A percentile compares a stretch with the other conserved stretches of the same genome.
Evolutionary conservation across 768 basidiomycete species (phyloP).

Genomic region (Hortiboletus flavorubellus): DNA sequence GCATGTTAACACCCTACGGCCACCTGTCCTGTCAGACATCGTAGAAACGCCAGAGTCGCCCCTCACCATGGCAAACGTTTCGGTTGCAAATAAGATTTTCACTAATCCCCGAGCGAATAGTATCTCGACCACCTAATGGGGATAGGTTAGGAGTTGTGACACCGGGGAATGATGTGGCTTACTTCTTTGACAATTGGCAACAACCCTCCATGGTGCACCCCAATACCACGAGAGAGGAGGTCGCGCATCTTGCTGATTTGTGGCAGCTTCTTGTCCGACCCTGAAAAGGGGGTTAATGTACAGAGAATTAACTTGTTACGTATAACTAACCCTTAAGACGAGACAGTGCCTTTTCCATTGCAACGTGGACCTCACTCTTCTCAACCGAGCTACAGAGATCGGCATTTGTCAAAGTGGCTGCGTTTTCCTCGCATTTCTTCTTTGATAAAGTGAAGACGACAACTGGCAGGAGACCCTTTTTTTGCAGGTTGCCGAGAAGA

Average conservation of each 20-base stretch:
- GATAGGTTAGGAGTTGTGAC: conserved; percentile 7
- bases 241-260: conserved; percentile 91
- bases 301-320: not conserved
- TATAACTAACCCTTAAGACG: conserved; percentile 73
- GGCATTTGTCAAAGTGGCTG: conserved; percentile 78
- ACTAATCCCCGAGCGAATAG: conserved; percentile 94
- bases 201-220: conserved; percentile 95
- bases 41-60: not conserved
- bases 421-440: conserved; percentile 96
- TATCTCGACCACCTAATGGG: conserved; percentile 82
- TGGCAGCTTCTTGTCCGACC: conserved; percentile 87
- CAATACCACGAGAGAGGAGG: conserved; percentile 87
- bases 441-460: conserved; percentile 98
- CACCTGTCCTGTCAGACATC: conserved; percentile 9
- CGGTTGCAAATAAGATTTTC: conserved; percentile 95
- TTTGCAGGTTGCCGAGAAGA: conserved; percentile 80
- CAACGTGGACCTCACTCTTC: conserved; percentile 96
- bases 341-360: conserved; percentile 87
- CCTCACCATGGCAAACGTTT: conserved; percentile 96
- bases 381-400: conserved; percentile 88
- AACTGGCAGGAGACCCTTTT: conserved; percentile 83
- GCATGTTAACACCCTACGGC: conserved; percentile 96
- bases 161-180: conserved; percentile 8
- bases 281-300: conserved; percentile 38
- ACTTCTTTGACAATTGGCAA: conserved; percentile 98